Conservation (phyloP, 2,329 filamentous ascomycete species). For the Cryphonectria radicalis region DNA sequence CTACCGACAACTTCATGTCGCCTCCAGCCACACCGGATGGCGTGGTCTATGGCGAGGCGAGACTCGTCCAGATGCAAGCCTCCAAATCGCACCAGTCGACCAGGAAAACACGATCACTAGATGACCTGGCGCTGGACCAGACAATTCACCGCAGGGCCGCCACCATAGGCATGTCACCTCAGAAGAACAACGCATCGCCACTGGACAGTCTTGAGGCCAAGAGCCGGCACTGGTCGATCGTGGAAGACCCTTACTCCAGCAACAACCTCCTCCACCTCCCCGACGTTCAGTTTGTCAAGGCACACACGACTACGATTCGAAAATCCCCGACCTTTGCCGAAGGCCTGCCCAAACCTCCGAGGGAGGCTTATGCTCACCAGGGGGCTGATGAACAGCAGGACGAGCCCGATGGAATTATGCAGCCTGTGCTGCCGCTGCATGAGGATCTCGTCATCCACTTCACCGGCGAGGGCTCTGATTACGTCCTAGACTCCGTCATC, state of each 20-base stretch:
- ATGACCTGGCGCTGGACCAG: constrained; percentile 30
- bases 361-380: constrained; percentile 43
- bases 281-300: constrained; percentile 36
- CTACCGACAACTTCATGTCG: constrained; percentile 40
- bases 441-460: constrained; percentile 64
- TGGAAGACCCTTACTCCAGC: constrained; percentile 23
- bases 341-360: constrained; percentile 19
- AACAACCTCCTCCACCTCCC: constrained; percentile 32
- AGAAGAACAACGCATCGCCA: constrained; percentile 9
- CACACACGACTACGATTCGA: constrained; percentile 38
- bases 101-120: constrained; percentile 44
- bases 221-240: constrained; percentile 25
- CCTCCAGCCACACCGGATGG: constrained; percentile 41
- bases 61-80: constrained; percentile 43
- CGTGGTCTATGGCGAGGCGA: constrained; percentile 46
- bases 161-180: background rate
- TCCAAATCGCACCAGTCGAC: constrained; percentile 35
- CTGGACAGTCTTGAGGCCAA: constrained; percentile 19
- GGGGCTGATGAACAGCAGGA: constrained; percentile 39
- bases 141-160: constrained; percentile 8
- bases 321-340: constrained; percentile 31
- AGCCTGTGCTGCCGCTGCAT: constrained; percentile 53
- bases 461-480: constrained; percentile 47
- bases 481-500: constrained; percentile 52
- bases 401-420: constrained; percentile 36